Conservation (phyloP, 2,329 filamentous ascomycete genomes). For the Zymoseptoria tritici region DNA sequence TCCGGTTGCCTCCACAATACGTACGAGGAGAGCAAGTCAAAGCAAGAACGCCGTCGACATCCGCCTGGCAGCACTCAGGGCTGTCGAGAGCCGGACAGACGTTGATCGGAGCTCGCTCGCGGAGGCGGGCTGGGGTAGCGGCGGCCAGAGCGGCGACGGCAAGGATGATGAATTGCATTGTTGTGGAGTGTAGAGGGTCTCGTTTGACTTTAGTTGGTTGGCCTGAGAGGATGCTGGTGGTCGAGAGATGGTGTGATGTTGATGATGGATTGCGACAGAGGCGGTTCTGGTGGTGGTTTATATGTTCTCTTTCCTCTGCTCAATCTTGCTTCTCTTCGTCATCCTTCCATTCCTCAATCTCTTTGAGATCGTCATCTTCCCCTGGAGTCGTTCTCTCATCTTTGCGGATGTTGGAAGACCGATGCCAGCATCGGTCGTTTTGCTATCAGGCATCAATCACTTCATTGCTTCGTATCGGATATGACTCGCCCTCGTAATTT, state of each 20-base stretch:
- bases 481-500: not conserved
- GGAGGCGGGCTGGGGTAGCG: constrained; percentile 7
- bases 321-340: not conserved
- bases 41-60: constrained; percentile 9
- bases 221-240: not conserved
- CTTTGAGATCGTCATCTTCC: not conserved
- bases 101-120: constrained; percentile 1
- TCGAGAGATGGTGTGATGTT: not conserved
- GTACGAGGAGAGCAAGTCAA: constrained; percentile 11
- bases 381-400: not conserved
- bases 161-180: constrained; percentile 16
- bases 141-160: constrained; percentile 10
- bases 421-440: not conserved
- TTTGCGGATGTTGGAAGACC: not conserved
- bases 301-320: not conserved
- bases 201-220: not conserved
- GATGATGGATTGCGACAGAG: not conserved
- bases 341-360: not conserved
- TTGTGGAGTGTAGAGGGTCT: not conserved
- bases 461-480: not conserved
- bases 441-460: not conserved
- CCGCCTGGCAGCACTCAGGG: constrained; percentile 14
- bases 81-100: constrained; percentile 14
- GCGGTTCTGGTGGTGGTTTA: not conserved
- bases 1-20: not conserved